Evolutionary conservation across 1,139 yeast species (phyloP), one percentile per base, ranked within the genome.

Genomic region (Yamadazyma spencermartinsiae): DNA sequence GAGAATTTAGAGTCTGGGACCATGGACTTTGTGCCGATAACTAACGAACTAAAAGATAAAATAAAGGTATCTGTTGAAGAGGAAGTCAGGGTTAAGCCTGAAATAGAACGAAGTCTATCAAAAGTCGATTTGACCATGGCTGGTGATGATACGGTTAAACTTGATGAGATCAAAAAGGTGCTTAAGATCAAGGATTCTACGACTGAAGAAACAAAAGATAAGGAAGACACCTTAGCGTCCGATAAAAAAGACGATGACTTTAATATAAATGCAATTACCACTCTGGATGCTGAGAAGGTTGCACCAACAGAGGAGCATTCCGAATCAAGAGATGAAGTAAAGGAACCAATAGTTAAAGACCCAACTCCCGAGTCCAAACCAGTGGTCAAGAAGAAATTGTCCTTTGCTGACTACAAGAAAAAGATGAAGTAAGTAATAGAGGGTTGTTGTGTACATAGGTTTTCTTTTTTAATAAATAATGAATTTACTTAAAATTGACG

Each of bases 341-440:
- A 48, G 17, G 44, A 45, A 9, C 46, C 33, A 11, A 17, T 31
- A 6, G 34, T 17, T 4, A 36, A 33, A n/a, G 38, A 38, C 15
- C 33, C 33, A 10, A 13, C 13, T 4, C 33, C 33, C 6, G 28
- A 30, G 13, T 29, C 34, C 11, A 40, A 44, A 30, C 52, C 51
- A 6, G 60, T 52, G 48, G 58, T 67, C 8, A 77, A 74, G 46
- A 86, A 86, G 66, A 85, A 86, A 59, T 65, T 86, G 44, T 83
- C 90, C 25, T 82, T 87, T 61, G 95, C 95, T 1, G 95, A 86
- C 55, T 86, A 86, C 59, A 82, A 81, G 58, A 82, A 79, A 65
- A 83, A 82, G 60, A 80, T 75, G 72, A 78, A 76, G 51, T 66
- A 49, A 26, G 9, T 14, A 14, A 28, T 16, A 4, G 8, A 7